Conservation (phyloP, 495 filamentous ascomycete species). For the Neurospora sp. region DNA sequence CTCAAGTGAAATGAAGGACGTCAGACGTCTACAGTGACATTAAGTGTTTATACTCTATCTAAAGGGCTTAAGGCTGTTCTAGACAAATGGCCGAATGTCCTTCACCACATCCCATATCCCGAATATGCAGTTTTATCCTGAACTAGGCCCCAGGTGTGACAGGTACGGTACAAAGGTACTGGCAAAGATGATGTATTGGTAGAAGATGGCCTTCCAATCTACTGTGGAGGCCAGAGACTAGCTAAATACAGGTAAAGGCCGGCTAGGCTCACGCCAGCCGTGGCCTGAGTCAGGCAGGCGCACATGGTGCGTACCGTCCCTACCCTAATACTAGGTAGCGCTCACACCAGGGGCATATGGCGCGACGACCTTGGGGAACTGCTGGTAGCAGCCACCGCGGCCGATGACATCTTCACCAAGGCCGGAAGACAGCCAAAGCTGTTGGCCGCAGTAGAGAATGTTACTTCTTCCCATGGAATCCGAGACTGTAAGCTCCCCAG, state of each 20-base stretch:
- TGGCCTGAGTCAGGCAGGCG: too few species aligned
- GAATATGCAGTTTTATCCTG: background rate
- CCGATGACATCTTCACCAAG: conserved; percentile 2
- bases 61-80: background rate
- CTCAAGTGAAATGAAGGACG: background rate
- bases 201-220: too few species aligned
- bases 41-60: background rate
- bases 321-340: too few species aligned
- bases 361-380: background rate
- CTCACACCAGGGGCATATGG: background rate
- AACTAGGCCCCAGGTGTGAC: background rate
- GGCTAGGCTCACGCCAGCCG: too few species aligned
- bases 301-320: too few species aligned
- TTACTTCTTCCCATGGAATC: background rate
- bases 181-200: too few species aligned
- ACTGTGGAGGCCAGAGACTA: too few species aligned
- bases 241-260: too few species aligned
- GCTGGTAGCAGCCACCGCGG: background rate
- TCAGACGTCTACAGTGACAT: background rate
- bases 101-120: background rate
- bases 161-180: too few species aligned
- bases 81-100: background rate
- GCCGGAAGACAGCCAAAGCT: conserved; percentile 3
- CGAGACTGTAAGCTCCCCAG: conserved; percentile 2
- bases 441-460: conserved; percentile 1